Evolutionary conservation across 371 early-diverging fungal species (phyloP).

Genomic region (Mucor plumbeus): DNA sequence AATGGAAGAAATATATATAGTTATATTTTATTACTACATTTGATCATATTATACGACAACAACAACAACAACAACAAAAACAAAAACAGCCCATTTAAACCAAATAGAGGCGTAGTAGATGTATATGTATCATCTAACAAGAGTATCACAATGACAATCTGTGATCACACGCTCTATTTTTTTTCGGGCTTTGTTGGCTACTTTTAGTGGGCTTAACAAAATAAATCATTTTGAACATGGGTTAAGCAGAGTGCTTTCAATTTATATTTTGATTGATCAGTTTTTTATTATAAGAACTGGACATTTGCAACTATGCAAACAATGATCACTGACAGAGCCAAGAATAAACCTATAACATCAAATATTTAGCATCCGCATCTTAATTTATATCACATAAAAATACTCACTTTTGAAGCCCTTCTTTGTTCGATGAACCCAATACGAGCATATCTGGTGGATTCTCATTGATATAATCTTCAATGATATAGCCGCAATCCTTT

Average conservation of each 20-base stretch:
- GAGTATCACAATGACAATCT: slow-evolving; percentile 3
- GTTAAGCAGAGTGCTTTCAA: background rate
- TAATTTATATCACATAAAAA: background rate
- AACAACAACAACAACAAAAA: slow-evolving; percentile 6
- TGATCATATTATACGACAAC: background rate
- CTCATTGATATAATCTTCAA: slow-evolving; percentile 30
- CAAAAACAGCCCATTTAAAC: slow-evolving; percentile 1
- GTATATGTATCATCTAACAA: background rate
- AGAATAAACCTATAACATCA: slow-evolving; percentile 23
- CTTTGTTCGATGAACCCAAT: slow-evolving; percentile 38
- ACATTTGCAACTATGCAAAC: slow-evolving; percentile 39
- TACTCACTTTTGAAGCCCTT: slow-evolving; percentile 38
- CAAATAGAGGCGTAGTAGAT: slow-evolving; percentile 2
- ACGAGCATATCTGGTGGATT: slow-evolving; percentile 35
- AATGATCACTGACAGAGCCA: slow-evolving; percentile 44
- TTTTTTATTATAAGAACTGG: slow-evolving; percentile 29
- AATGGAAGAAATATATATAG: background rate
- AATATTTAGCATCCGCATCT: background rate
- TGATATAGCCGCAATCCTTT: slow-evolving; percentile 24
- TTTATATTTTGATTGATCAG: background rate
- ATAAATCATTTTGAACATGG: background rate
- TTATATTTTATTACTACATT: background rate
- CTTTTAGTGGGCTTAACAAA: background rate
- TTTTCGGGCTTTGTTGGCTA: slow-evolving; percentile 6
- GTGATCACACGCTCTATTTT: background rate